Base-by-base conservation (phyloP, 495 filamentous ascomycete species). In the Penicillium daleae region DNA sequence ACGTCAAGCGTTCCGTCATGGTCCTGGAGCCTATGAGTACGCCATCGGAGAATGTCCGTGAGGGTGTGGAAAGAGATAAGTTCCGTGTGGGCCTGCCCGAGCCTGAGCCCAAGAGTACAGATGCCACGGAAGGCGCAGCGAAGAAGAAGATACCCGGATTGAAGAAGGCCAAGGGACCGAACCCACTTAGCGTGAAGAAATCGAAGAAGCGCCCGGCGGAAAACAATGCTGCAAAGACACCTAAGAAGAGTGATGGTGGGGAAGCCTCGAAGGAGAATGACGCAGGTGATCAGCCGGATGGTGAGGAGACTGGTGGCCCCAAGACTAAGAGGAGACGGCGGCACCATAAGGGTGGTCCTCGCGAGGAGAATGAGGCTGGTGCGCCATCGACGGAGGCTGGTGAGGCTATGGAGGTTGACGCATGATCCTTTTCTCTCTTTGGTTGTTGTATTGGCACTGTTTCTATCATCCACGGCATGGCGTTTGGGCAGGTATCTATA, bases 161-260 rank as follows among this genome's bases (percentile, higher is more conserved):
- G 62, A 89, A 86, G 62, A 93, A 93, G 21, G 82, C 79, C 0
- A 97, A 94, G 75, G 89, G 82, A 8, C 92, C 94, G 9, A 99
- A 99, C 80, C 95, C 95, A 10, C 79, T 98, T 64, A 88, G 92
- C 61, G 78, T 96, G 65, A 96, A 92, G 82, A 99, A 97, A 78
- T 74, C 87, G 57, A 92, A 90, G 80, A 89, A 82, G 70, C 70
- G 66, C 57, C 53, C 26, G 78, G 67, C 68, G 61, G 62, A 56
- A 19, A 8, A 59, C 9, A 61, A 33, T 19, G n/a, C 60, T 26
- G 44, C 59, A 5, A 46, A 51, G n/a, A 52, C 31, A 21, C 32
- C 66, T 27, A 67, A 72, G 61, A 64, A 70, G 26, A 27, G 55
- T 19, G 67, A 71, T 44, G 63, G 22, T 10, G 26, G 12, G 24